phyloP scores from a whole-genome alignment of 768 basidiomycete genomes.

The Infundibulicybe gibba region DNA sequence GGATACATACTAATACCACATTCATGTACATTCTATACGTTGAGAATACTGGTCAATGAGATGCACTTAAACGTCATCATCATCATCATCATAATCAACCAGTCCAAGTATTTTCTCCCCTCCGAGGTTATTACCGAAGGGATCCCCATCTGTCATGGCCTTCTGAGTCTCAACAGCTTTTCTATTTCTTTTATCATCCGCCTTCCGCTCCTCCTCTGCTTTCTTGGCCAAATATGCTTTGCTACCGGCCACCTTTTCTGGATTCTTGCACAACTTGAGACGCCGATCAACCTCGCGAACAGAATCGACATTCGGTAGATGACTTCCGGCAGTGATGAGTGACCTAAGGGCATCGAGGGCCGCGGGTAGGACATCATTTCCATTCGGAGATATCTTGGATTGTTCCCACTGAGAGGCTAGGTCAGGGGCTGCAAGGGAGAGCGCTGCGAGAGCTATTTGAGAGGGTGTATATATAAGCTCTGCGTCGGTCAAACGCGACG shows the following conservation, averaged over 20 bases:
- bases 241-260: constrained; percentile 92
- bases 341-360: constrained; percentile 51
- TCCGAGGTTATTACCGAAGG: constrained; percentile 59
- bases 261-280: constrained; percentile 88
- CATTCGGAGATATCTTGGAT: constrained; percentile 25
- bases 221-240: constrained; percentile 73
- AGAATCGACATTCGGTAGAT: constrained; percentile 71
- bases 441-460: constrained; percentile 84
- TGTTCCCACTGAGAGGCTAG: constrained; percentile 61
- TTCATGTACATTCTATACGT: too few species aligned
- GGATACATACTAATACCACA: too few species aligned
- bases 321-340: constrained; percentile 51
- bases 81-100: constrained; percentile 62
- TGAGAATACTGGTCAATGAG: not conserved
- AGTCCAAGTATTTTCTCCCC: constrained; percentile 27
- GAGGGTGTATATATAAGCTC: constrained; percentile 92
- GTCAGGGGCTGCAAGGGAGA: constrained; percentile 61
- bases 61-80: constrained; percentile 29
- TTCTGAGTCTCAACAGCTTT: constrained; percentile 50
- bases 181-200: constrained; percentile 63
- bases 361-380: constrained; percentile 25
- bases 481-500: constrained; percentile 85
- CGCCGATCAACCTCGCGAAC: constrained; percentile 90
- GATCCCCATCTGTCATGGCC: constrained; percentile 53
- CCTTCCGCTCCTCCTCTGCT: constrained; percentile 66